Evolutionary conservation across 2,329 filamentous ascomycete genomes (phyloP), one percentile per base, ranked within the genome.

Genomic region (Bimuria novae-zelandiae): DNA sequence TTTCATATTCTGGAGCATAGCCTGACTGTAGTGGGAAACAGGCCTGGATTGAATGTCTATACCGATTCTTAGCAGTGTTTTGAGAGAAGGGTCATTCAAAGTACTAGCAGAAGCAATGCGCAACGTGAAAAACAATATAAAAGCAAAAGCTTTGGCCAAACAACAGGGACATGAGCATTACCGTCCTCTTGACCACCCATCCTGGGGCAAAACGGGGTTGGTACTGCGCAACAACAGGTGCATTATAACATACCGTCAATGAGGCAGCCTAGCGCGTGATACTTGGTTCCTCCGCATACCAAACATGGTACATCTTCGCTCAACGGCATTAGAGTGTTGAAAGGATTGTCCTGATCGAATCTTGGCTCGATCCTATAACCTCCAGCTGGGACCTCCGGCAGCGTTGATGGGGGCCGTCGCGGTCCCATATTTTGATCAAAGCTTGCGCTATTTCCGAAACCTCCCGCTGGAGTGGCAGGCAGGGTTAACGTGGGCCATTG

Each of bases 301-400:
- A 70, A 63, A 27, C 69, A 70, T 36, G 63, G 61, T 1, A 65
- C 48, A 14, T 21, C 29, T 25, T 51, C 42, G 25, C 43, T 48
- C 3, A 55, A 25, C 27, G 47, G 42, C 17, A 55, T 21, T 4
- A 51, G 12, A 7, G 36, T 41, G 21, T 30, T 23, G 27, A 43
- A 51, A 4, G 36, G 19, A 19, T 48, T 36, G 4, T 41, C n/a
- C 2, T 17, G 41, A 16, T 39, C 33, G 35, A 30, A 45, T 17
- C 33, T 17, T 2, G 33, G 22, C 29, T 21, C 39, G 27, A 41
- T 22, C 22, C 16, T 30, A 5, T 8, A 16, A 17, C 4, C 29
- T 22, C 35, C 29, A 7, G 19, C 3, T n/a, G 29, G 12, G 27
- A 50, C 27, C 6, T 47, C 12, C 6, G 7, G 37, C 8, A 40